A percentile compares a stretch with the other conserved stretches of the same genome.
Evolutionary conservation across 2,329 filamentous ascomycete genomes (phyloP).

Genomic region (Aspergillus calidoustus): DNA sequence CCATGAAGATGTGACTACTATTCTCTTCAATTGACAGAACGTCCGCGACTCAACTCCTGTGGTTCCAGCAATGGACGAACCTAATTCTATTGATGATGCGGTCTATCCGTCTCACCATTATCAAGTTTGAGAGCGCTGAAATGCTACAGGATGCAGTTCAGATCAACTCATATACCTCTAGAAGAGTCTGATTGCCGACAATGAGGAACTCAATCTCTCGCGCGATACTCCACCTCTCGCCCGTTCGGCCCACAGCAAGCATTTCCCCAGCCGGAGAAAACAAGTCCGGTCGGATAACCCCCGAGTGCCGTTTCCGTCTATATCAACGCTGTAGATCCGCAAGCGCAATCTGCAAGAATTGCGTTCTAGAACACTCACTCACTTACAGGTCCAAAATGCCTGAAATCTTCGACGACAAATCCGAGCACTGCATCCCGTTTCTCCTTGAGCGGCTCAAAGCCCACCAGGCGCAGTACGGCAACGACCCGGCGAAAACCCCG

Average conservation of each 20-base stretch:
- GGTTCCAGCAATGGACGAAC: not conserved
- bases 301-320: not conserved
- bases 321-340: slow-evolving; percentile 1
- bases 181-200: not conserved
- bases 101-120: not conserved
- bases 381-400: slow-evolving; percentile 43
- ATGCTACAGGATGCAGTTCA: not conserved
- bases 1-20: not conserved
- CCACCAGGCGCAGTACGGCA: slow-evolving; percentile 52
- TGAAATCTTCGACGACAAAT: slow-evolving; percentile 75
- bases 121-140: not conserved
- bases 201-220: not conserved
- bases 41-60: not conserved
- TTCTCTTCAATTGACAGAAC: not conserved
- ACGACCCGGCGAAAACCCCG: slow-evolving; percentile 44
- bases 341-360: not conserved
- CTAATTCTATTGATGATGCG: not conserved
- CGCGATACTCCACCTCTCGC: not conserved
- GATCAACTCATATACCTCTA: not conserved
- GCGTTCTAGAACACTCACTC: slow-evolving; percentile 2
- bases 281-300: slow-evolving; percentile 17
- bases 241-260: not conserved
- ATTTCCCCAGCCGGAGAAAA: slow-evolving; percentile 9
- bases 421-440: slow-evolving; percentile 76
- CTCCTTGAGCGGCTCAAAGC: slow-evolving; percentile 64